Evolutionary conservation across 176 grass and related monocot genomes (phyloP), one percentile per base, ranked within the genome.

Genomic region (Zea mays): DNA sequence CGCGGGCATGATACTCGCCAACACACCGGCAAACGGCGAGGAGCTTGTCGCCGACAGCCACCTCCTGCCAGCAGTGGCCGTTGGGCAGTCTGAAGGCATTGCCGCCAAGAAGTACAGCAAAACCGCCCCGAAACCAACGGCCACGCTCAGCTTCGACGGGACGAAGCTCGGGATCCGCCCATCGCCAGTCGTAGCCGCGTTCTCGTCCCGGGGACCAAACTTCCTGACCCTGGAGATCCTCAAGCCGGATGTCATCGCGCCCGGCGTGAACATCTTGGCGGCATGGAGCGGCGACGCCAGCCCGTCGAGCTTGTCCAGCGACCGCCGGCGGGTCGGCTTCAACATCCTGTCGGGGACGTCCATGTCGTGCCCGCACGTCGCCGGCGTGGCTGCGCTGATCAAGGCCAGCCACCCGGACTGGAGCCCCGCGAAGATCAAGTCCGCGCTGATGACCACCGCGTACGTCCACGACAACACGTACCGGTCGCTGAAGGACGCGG

Each of bases 351-450:
- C 96, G 5, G 96, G 96, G 14, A 99, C 96, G 41, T 99, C 96
- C 73, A 99, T 99, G 96, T 99, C 96, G 34, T 99, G 96, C 85
- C 96, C 96, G 59, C 96, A 99, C 75, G 96, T 99, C 69, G 96
- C 85, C 33, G 96, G 96, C 50, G 92, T 99, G 51, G 96, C 96
- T 0, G 92, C 92, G 27, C 48, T 99, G 81, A 92, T 99, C 83
- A 99, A 96, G 86, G 87, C 87, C 16, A 90, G 85, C 83, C 96
- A 94, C 44, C 96, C 90, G 0, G 75, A 99, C 47, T 99, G 96
- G 96, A 99, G 96, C 81, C 96, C 96, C 0, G 87, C 96, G 12
- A 82, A 91, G 75, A 89, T 95, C 43, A 95, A 99, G 80, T 99
- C 92, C 2, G 96, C 96, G 48, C 84, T 99, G 19, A 99, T 99